Conservation (phyloP, 2,329 filamentous ascomycete species). For the Pleurostoma richardsiae region DNA sequence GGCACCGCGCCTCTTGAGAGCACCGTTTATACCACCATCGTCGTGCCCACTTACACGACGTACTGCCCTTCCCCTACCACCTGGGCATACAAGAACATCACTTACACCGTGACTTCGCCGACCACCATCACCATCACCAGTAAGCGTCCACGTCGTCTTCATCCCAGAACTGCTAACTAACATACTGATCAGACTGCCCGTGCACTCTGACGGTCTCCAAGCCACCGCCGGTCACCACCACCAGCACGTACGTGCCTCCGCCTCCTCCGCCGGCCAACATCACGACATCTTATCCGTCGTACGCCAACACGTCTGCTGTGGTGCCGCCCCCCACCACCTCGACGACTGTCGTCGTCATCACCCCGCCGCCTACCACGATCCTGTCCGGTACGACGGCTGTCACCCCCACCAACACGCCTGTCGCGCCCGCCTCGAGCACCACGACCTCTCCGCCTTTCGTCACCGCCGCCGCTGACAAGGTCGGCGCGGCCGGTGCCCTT, state of each 20-base stretch:
- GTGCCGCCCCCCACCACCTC: slow-evolving; percentile 8
- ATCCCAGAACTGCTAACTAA: too few species aligned
- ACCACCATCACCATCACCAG: slow-evolving; percentile 29
- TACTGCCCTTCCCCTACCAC: slow-evolving; percentile 37
- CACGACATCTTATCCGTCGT: slow-evolving; percentile 3
- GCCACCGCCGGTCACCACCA: slow-evolving; percentile 22
- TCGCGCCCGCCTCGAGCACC: slow-evolving; percentile 18
- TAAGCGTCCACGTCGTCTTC: too few species aligned
- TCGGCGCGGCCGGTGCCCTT: slow-evolving; percentile 28
- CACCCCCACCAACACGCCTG: slow-evolving; percentile 14
- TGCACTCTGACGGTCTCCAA: slow-evolving; percentile 33
- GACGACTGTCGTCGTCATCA: slow-evolving; percentile 11
- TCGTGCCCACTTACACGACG: slow-evolving; percentile 31
- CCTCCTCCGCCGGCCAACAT: slow-evolving; percentile 8
- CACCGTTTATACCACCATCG: slow-evolving; percentile 28
- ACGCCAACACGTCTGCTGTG: slow-evolving; percentile 4
- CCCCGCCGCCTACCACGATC: slow-evolving; percentile 11
- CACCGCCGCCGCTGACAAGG: slow-evolving; percentile 29
- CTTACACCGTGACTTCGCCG: slow-evolving; percentile 35
- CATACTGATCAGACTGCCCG: slow-evolving; percentile 32
- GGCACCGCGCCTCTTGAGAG: slow-evolving; percentile 5
- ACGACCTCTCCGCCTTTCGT: slow-evolving; percentile 20
- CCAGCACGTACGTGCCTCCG: slow-evolving; percentile 12
- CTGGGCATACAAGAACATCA: slow-evolving; percentile 31
- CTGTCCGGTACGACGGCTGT: slow-evolving; percentile 10